These are phyloP conservation scores for Vaccinium macrocarpon DNA, from an alignment of 148 eudicot species.

Conservation along the genomic window DNA sequence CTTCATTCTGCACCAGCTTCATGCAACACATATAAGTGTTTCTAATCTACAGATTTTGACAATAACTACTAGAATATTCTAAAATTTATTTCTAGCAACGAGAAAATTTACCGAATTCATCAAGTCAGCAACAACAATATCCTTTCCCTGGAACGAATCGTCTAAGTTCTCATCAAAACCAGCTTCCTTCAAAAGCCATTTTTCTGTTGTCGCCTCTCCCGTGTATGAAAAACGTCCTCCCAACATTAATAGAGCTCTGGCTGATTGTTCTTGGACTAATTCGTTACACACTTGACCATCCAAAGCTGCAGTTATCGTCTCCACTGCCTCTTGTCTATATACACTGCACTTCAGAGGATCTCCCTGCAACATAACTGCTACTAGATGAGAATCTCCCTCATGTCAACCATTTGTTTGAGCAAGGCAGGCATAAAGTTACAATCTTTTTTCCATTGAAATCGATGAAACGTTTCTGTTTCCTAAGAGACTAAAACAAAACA, in stretches of 20 bases:
- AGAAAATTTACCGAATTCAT: slow-evolving; percentile 24
- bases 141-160: slow-evolving; percentile 26
- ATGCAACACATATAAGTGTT: not conserved
- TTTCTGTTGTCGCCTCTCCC: slow-evolving; percentile 35
- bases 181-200: slow-evolving; percentile 46
- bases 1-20: slow-evolving; percentile 28
- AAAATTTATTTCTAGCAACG: not conserved
- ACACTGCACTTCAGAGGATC: slow-evolving; percentile 41
- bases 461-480: not conserved
- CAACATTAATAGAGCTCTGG: slow-evolving; percentile 39
- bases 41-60: not conserved
- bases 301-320: slow-evolving; percentile 30
- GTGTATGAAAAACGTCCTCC: slow-evolving; percentile 42
- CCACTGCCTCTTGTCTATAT: slow-evolving; percentile 49
- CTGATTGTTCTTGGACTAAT: slow-evolving; percentile 36
- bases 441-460: not conserved
- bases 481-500: not conserved
- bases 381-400: slow-evolving; percentile 21
- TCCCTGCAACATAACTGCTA: slow-evolving; percentile 41
- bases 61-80: not conserved
- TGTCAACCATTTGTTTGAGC: not conserved
- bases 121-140: slow-evolving; percentile 15
- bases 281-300: slow-evolving; percentile 29
- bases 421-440: not conserved
- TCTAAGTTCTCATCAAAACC: slow-evolving; percentile 24